Conservation (phyloP, 192 early-diverging fungal genomes). For the Coemansia sp. region DNA sequence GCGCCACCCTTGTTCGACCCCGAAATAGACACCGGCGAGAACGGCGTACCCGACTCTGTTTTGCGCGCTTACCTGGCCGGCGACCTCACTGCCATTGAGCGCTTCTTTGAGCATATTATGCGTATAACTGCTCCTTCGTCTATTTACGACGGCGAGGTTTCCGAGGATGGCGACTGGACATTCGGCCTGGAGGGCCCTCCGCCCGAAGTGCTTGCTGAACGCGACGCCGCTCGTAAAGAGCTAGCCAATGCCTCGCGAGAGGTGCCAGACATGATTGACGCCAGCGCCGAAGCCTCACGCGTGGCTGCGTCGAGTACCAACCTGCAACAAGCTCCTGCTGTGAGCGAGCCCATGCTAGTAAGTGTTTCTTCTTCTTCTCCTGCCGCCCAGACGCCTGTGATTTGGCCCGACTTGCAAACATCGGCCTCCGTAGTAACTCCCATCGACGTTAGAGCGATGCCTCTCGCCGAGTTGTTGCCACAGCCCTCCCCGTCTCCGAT, state of each 20-base stretch:
- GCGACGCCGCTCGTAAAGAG: slow-evolving; percentile 13
- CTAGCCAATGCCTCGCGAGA: slow-evolving; percentile 18
- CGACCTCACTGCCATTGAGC: slow-evolving; percentile 47
- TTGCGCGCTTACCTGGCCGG: slow-evolving; percentile 49
- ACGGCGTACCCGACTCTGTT: slow-evolving; percentile 51
- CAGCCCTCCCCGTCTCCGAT: neutral
- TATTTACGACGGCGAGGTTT: slow-evolving; percentile 33
- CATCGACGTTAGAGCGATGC: neutral
- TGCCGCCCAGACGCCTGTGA: neutral
- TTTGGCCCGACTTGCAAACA: neutral
- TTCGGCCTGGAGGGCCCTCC: slow-evolving; percentile 49
- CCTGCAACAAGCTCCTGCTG: neutral
- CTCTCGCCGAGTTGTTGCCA: neutral
- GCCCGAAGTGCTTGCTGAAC: slow-evolving; percentile 27
- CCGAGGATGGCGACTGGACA: slow-evolving; percentile 55
- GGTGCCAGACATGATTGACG: slow-evolving; percentile 38
- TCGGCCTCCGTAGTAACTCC: neutral
- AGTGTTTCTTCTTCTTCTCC: neutral
- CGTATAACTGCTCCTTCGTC: slow-evolving; percentile 40
- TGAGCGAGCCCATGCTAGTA: neutral
- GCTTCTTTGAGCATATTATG: slow-evolving; percentile 56
- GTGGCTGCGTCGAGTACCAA: slow-evolving; percentile 1
- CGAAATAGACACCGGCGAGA: slow-evolving; percentile 26
- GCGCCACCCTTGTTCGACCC: slow-evolving; percentile 36
- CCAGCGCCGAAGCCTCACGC: slow-evolving; percentile 34